Conservation (phyloP, 495 filamentous ascomycete genomes). For the Penicillium odoratum region DNA sequence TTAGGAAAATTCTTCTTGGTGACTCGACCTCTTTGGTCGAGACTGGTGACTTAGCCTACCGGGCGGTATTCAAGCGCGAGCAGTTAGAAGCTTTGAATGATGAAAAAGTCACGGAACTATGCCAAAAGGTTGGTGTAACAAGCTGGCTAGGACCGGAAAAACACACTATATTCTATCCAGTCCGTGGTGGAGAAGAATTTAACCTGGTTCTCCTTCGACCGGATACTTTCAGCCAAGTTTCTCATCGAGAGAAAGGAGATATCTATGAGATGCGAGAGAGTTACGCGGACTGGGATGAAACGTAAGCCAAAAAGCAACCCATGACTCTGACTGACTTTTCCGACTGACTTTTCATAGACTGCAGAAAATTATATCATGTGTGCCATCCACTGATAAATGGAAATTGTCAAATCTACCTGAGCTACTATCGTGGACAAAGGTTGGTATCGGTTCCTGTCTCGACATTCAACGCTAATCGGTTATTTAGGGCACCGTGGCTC, state of each 20-base stretch:
- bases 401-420: slow-evolving; percentile 54
- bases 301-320: slow-evolving; percentile 7
- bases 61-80: slow-evolving; percentile 38
- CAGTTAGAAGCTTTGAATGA: slow-evolving; percentile 16
- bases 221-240: slow-evolving; percentile 53
- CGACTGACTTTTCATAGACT: slow-evolving; percentile 11
- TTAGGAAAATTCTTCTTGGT: slow-evolving; percentile 41
- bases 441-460: slow-evolving; percentile 23
- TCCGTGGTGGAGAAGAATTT: slow-evolving; percentile 54
- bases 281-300: slow-evolving; percentile 1
- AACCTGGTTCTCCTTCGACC: slow-evolving; percentile 66
- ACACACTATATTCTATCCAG: slow-evolving; percentile 60
- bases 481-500: slow-evolving; percentile 43
- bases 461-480: neutral
- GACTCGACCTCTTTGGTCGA: slow-evolving; percentile 38
- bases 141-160: slow-evolving; percentile 61
- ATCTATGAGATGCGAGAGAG: neutral
- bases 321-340: neutral
- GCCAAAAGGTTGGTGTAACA: slow-evolving; percentile 9
- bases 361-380: slow-evolving; percentile 20
- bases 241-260: slow-evolving; percentile 2
- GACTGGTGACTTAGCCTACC: slow-evolving; percentile 65
- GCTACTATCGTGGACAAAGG: slow-evolving; percentile 46
- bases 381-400: slow-evolving; percentile 48
- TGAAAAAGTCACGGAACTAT: slow-evolving; percentile 12